Base-by-base conservation (phyloP, 331 rosid genomes). In the Rosa hybrid region DNA sequence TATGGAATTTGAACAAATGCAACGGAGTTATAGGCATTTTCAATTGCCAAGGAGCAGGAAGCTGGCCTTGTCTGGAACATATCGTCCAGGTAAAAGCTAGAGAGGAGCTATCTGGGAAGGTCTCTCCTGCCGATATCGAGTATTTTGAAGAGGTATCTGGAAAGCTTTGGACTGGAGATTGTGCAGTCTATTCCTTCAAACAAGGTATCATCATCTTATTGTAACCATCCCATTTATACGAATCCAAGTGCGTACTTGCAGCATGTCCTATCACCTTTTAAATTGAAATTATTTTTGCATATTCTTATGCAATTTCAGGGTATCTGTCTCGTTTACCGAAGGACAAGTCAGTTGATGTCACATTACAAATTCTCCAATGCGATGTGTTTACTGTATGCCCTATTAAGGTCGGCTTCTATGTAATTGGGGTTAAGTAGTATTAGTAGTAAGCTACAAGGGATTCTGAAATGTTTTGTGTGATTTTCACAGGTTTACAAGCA, bases 21-120 rank as follows among this genome's bases (percentile, higher is more conserved):
- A 86, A 84, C 34, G 89, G 87, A 81, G 90, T 83, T 78, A 23
- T 86, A 70, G 90, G 90, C 60, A 72, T 86, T 46, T 86, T 81
- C 84, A 86, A 86, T 69, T 86, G 90, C 86, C 90, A 86, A 78
- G 90, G 87, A 70, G 87, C 84, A 18, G 87, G 89, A 69, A 73
- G 12, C 5, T 82, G 89, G 86, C 86, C 86, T 27, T 79, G 84
- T 46, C 30, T 57, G 53, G 81, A 83, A 60, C 57, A 49, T 2
- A 46, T 27, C 18, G 75, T 50, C 79, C 78, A 56, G 48, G 65
- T 21, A 25, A 42, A 75, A 48, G 68, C 7, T n/a, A 51, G 59
- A 57, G 59, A 56, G 18, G 67, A 71, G 70, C 51, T 83, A 27
- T 78, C 90, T n/a, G 87, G 64, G 64, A 23, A 46, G 48, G 83